Evolutionary conservation across 208 protist genomes (phyloP).

Genomic region (Crithidia acanthocephali): DNA sequence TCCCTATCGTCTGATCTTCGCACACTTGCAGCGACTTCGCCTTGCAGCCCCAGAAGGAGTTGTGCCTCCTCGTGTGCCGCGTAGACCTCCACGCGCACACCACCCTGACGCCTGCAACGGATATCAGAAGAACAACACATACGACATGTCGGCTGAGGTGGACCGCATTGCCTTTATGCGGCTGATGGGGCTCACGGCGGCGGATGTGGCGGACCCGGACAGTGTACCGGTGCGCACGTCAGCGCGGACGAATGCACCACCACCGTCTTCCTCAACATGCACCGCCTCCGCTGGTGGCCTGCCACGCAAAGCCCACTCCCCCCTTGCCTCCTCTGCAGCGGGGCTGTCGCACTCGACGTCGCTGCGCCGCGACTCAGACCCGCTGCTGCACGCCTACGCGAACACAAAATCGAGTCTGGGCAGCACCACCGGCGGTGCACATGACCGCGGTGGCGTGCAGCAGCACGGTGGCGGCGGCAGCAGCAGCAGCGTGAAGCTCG

Average conservation of each 20-base stretch:
- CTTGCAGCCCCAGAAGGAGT: no score
- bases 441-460: no score
- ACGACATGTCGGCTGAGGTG: conserved; percentile 22
- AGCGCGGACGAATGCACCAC: not conserved
- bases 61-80: no score
- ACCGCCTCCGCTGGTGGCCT: not conserved
- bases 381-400: not conserved
- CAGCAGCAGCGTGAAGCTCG: not conserved
- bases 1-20: no score
- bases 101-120: not conserved
- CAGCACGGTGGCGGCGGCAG: not conserved
- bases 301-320: not conserved
- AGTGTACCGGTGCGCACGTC: not conserved
- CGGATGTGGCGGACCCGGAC: conserved; percentile 71
- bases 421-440: no score
- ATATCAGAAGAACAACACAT: not conserved
- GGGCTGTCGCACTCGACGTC: conserved; percentile 33
- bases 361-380: conserved; percentile 14
- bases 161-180: conserved; percentile 80
- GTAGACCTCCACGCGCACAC: no score
- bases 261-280: not conserved
- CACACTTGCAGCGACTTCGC: no score
- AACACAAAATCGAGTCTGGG: not conserved
- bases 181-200: conserved; percentile 69
- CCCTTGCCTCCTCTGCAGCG: conserved; percentile 13